Base-by-base conservation (phyloP, 2,329 filamentous ascomycete species). In the Aspergillus awamori region DNA sequence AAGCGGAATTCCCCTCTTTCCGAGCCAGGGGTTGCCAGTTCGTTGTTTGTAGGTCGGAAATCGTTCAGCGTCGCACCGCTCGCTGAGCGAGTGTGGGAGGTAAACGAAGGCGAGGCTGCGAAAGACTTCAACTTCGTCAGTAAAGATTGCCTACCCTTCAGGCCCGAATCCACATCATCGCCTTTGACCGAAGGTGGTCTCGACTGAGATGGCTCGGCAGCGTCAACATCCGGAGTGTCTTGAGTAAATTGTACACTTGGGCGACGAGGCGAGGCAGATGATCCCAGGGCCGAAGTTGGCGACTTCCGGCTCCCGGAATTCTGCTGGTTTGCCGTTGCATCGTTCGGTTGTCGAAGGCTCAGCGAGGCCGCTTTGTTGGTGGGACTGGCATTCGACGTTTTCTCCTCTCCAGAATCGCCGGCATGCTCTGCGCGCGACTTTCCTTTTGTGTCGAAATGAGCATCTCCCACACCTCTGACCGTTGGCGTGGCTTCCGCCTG, bases 51-150 rank as follows among this genome's bases (percentile, higher is more conserved):
- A 17, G 75, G 72, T 58, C 73, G 76, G 15, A 77, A 76, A 22
- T 81, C 79, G 45, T 75, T 73, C 36, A 78, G 72, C 0, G 81
- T 80, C 53, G 78, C 75, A 8, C 76, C 80, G 65, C 83, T 86
- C 24, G 78, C 70, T 38, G 79, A 82, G 36, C 84, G 77, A 3
- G 79, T 76, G 67, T 86, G 84, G 17, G 80, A 77, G 48, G 79
- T 76, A 61, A 83, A 77, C 8, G 78, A 69, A 22, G 82, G 81
- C 0, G 83, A 80, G 10, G 82, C 84, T 22, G 91, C 86, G 58
- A 96, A 80, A 3, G 91, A 89, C 72, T 90, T 92, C 64, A 96
- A 77, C 74, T 90, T 93, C 17, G 89, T 89, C 77, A 96, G 92
- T 65, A 96, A 83, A 24, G 89, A 89, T 22, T 85, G 84, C 58